phyloP scores from a whole-genome alignment of 371 early-diverging fungal genomes.

The Mucor irregularis region DNA sequence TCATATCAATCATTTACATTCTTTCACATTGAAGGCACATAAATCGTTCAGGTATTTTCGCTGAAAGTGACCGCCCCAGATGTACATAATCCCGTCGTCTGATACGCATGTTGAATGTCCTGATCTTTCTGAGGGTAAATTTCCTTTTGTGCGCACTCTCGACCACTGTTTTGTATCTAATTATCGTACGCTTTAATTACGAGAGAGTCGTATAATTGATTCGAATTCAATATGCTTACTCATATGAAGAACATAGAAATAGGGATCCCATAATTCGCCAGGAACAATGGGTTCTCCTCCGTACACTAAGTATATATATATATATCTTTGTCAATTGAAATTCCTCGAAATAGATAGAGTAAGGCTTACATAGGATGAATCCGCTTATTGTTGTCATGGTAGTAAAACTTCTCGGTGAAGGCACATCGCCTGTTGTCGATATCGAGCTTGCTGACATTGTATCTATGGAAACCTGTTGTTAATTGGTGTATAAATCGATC shows the following conservation, averaged over 20 bases:
- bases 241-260: conserved; percentile 28
- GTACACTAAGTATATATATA: conserved; percentile 16
- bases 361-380: conserved; percentile 30
- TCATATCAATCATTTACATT: conserved; percentile 32
- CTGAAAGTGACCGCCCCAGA: conserved; percentile 63
- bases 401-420: conserved; percentile 21
- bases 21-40: conserved; percentile 57
- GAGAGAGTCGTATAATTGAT: too few species aligned
- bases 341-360: too few species aligned
- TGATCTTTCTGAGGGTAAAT: conserved; percentile 55
- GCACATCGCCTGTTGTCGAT: conserved; percentile 26
- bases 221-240: too few species aligned
- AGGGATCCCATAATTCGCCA: conserved; percentile 26
- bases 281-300: conserved; percentile 27
- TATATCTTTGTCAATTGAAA: neutral
- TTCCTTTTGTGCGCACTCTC: conserved; percentile 51
- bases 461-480: conserved; percentile 9
- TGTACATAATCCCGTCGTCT: conserved; percentile 55
- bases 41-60: conserved; percentile 65
- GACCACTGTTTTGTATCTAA: conserved; percentile 49
- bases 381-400: conserved; percentile 17
- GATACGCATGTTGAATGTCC: conserved; percentile 62
- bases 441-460: conserved; percentile 19
- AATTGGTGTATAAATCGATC: neutral
- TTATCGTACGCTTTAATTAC: too few species aligned